phyloP scores from a whole-genome alignment of 495 filamentous ascomycete genomes.

The Penicillium dipodomyicola region DNA sequence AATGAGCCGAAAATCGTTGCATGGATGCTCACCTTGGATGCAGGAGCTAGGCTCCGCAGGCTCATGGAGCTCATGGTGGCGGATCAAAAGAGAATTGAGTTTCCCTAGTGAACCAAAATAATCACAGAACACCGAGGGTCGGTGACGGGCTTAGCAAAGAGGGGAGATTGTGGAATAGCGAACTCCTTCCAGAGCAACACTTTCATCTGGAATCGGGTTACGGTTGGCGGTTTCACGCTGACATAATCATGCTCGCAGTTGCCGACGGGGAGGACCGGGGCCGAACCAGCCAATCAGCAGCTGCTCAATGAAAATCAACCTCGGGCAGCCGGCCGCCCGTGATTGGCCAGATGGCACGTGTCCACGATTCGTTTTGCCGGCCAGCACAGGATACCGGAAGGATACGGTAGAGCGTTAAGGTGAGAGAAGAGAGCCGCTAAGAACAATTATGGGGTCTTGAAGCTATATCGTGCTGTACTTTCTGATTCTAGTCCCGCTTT shows the following conservation, averaged over 20 bases:
- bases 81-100: constrained; percentile 31
- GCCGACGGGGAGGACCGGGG: constrained; percentile 40
- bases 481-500: background rate
- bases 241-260: constrained; percentile 40
- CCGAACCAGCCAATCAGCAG: constrained; percentile 35
- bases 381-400: constrained; percentile 25
- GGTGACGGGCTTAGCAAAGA: constrained; percentile 24
- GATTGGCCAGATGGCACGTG: constrained; percentile 41
- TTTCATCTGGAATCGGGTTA: constrained; percentile 28
- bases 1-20: constrained; percentile 28
- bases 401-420: constrained; percentile 4
- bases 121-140: constrained; percentile 23
- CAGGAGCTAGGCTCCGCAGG: constrained; percentile 58
- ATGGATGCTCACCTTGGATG: constrained; percentile 49
- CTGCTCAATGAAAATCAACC: constrained; percentile 35
- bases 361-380: constrained; percentile 32
- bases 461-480: background rate
- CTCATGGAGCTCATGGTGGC: constrained; percentile 57
- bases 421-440: background rate
- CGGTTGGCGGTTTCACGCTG: constrained; percentile 43
- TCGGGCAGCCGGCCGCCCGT: constrained; percentile 31
- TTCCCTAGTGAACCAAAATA: constrained; percentile 32
- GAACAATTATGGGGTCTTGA: background rate
- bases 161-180: constrained; percentile 25
- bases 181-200: constrained; percentile 23